Percentiles rank a stretch among this genome's conserved stretches.
Evolutionary conservation across 495 filamentous ascomycete species (phyloP).

Genomic region (Clohesyomyces aquaticus): DNA sequence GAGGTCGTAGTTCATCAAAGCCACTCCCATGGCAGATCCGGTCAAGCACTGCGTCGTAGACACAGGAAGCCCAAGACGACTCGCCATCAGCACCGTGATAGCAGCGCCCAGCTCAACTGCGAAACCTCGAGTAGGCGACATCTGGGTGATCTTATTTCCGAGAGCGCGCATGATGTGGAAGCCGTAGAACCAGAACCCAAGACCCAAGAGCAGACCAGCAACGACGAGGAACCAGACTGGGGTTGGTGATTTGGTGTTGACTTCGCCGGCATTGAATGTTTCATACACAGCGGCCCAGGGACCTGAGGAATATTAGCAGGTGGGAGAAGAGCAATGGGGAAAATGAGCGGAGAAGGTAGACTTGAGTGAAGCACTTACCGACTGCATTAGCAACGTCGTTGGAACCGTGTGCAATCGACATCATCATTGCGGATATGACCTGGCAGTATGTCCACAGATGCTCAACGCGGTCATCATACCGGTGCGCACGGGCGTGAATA

Average conservation of each 20-base stretch:
- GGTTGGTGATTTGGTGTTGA: conserved; percentile 55
- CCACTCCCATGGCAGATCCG: conserved; percentile 65
- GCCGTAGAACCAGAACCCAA: conserved; percentile 72
- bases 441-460: conserved; percentile 45
- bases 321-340: too few species aligned
- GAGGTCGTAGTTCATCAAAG: conserved; percentile 62
- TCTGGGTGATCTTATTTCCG: conserved; percentile 70
- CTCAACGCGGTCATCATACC: conserved; percentile 41
- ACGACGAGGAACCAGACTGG: conserved; percentile 71
- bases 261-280: conserved; percentile 46
- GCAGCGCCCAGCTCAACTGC: conserved; percentile 71
- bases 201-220: conserved; percentile 58
- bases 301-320: conserved; percentile 16
- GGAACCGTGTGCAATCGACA: conserved; percentile 44
- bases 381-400: conserved; percentile 40
- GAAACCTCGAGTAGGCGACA: conserved; percentile 70
- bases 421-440: conserved; percentile 62
- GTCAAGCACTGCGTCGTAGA: conserved; percentile 67
- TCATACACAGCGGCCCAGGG: conserved; percentile 40
- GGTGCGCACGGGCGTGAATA: conserved; percentile 21
- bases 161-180: conserved; percentile 72
- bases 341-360: too few species aligned
- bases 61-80: conserved; percentile 60
- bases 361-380: too few species aligned
- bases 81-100: conserved; percentile 69